Evolutionary conservation across 257 asterid species (phyloP), one percentile per base, ranked within the genome.

Genomic region (Buddleja alternifolia): DNA sequence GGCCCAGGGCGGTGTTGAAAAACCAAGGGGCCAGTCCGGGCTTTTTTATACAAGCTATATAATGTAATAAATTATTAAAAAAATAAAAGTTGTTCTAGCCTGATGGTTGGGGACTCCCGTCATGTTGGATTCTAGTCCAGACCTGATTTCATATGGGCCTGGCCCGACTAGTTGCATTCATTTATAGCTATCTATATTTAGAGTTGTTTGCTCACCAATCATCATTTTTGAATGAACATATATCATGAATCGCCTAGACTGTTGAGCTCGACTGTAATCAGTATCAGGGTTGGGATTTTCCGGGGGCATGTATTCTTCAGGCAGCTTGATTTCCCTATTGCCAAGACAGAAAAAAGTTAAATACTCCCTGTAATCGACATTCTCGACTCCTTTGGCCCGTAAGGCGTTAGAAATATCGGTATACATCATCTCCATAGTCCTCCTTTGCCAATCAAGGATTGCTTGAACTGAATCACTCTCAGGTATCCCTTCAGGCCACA

Each of bases 381-480:
- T 52, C 2, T 20, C 37, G 4, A 80, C 21, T 4, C 90, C 96
- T 68, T 82, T 86, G 4, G 78, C 85, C 3, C 62, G 48, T 16
- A 93, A 65, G 0, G 97, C 90, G 0, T 57, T 61, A 16, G 86
- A 73, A 23, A 94, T 82, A 45, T 91, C 95, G 4, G 79, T 69
- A 36, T 93, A 93, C 98, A 93, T 93, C 98, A 90, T 90, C 45
- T 93, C 96, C 89, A 93, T 93, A n/a, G 98, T 93, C 77, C 98
- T 72, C 70, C 88, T 86, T 55, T 93, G 97, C 98, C 98, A 93
- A 39, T 93, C 97, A 7, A 93, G 60, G 19, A 93, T 90, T 40
- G 96, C 99, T 63, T 93, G 99, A 66, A 93, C 99, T 0, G 96
- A 82, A 4, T 32, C 87, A 57, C 97, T 93, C 24, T 85, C 95